Percentiles rank a stretch among this genome's conserved stretches.
These are phyloP conservation scores for Leptographium flavum DNA, from an alignment of 2,329 filamentous ascomycete species.

Conservation along the genomic window DNA sequence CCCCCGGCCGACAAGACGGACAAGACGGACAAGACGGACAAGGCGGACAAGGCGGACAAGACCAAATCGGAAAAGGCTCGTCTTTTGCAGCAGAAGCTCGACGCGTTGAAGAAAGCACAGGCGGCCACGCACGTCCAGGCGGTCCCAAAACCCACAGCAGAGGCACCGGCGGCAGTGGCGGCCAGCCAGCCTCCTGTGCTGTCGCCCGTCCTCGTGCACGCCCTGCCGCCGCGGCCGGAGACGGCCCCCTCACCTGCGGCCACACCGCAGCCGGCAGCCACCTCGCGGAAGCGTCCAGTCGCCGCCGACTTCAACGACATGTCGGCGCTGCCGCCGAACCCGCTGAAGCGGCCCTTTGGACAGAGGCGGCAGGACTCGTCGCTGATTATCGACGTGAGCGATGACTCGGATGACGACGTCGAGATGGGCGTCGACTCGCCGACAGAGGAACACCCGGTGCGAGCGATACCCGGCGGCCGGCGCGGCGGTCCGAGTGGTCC, in stretches of 20 bases:
- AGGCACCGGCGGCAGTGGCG: too few species aligned
- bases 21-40: too few species aligned
- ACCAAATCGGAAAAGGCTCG: constrained; percentile 26
- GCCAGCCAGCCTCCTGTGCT: too few species aligned
- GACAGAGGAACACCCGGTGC: constrained; percentile 23
- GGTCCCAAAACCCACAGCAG: too few species aligned
- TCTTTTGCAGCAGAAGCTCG: constrained; percentile 63
- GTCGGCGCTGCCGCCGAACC: constrained; percentile 17
- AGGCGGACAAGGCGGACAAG: too few species aligned
- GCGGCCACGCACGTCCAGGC: neutral
- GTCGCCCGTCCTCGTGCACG: neutral
- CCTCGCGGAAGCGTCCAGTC: constrained; percentile 30
- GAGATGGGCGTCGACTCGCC: constrained; percentile 54
- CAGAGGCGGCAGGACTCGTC: constrained; percentile 43
- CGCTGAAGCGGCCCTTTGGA: constrained; percentile 46
- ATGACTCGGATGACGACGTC: constrained; percentile 47
- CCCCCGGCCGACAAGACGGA: constrained; percentile 37
- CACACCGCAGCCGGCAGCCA: neutral
- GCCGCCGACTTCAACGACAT: constrained; percentile 58
- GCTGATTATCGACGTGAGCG: constrained; percentile 76
- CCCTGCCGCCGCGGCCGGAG: neutral
- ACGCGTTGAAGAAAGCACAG: constrained; percentile 47
- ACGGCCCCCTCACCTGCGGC: neutral
- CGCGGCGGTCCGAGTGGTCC: too few species aligned
- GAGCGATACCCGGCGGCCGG: constrained; percentile 15